Base-by-base conservation (phyloP, 371 early-diverging fungal species). In the Blakeslea trispora region DNA sequence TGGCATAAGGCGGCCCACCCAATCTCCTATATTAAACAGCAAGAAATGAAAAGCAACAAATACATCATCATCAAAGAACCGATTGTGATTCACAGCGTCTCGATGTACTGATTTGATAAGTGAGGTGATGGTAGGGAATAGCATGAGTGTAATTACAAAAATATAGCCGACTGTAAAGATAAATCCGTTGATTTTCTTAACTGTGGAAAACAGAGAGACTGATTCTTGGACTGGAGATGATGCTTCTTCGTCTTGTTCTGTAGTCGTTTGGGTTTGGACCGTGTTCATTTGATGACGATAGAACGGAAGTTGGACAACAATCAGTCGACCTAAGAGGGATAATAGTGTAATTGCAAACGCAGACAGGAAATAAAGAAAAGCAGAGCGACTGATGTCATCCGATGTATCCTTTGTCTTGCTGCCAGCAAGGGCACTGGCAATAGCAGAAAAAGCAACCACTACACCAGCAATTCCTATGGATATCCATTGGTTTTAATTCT, bases 111-210 rank as follows among this genome's bases (percentile, higher is more conserved):
- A 89, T 40, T 79, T 82, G 59, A 91, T 86, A 14, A 83, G 70
- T 0, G 87, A 76, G 0, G 91, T 90, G 41, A 91, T 76, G 3
- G 93, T 86, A 1, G 93, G 93, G 69, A 88, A 93, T 15, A 92
- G 60, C 24, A 84, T 75, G 17, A 93, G 63, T 0, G 93, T 93
- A 50, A 90, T 66, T 0, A 75, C 59, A 68, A 91, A 91, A 18
- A 81, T 74, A 35, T 88, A 69, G 10, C 72, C 62, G 3, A 90
- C 75, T 14, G 84, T 71, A 51, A 84, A 77, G 10, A 77, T 72
- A 21, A 84, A 62, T 17, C 76, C 69, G 34, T 35, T 40, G 6
- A 75, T 71, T 59, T 73, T 73, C 28, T 64, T 54, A 11, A 78
- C 40, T 18, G 70, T 59, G 10, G 53, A 23, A 13, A 46, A 14